Evolutionary conservation across 129 eudicot genomes (phyloP), one percentile per base, ranked within the genome.

Genomic region (Cynara cardunculus): DNA sequence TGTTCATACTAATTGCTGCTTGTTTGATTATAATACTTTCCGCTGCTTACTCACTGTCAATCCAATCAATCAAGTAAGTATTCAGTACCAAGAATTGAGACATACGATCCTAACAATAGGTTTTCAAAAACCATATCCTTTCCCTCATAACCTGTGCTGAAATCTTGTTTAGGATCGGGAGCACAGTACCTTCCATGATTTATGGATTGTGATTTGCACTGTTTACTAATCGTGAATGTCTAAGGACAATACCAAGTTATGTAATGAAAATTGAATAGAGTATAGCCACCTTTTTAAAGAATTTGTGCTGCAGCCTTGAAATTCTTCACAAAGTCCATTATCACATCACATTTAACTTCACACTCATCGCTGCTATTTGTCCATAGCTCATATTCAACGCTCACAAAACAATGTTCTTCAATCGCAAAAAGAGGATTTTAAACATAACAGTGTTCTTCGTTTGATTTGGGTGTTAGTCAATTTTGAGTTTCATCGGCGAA

Each of bases 221-320:
- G 87, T 66, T 78, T 84, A 73, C 87, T 78, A 44, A 84, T 28
- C 3, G 80, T 84, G 34, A 84, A 84, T 22, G 83, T 76, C 44
- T 78, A 66, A 16, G 87, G 87, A 79, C 87, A 84, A 68, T 84
- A 84, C 87, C 87, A 84, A 5, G 87, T 84, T 68, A 78, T 84
- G 34, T 84, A 84, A 78, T 84, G 83, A 4, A 83, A 83, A n/a
- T 75, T 84, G 69, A 84, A 84, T 25, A 72, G 80, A 25, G 80
- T 72, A 74, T 78, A 84, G 9, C 83, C 83, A 0, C 79, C 79
- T 28, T 68, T 78, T 34, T 84, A 83, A 14, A 84, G 83, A 30
- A 77, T 27, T 39, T 78, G 86, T 19, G 86, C 86, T 13, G 81
- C 82, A 61, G 82, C 86, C 31, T 77, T 83, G 21, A 83, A 83